Evolutionary conservation across 2,329 filamentous ascomycete species (phyloP), one percentile per base, ranked within the genome.

Genomic region (Colletotrichum sp.): DNA sequence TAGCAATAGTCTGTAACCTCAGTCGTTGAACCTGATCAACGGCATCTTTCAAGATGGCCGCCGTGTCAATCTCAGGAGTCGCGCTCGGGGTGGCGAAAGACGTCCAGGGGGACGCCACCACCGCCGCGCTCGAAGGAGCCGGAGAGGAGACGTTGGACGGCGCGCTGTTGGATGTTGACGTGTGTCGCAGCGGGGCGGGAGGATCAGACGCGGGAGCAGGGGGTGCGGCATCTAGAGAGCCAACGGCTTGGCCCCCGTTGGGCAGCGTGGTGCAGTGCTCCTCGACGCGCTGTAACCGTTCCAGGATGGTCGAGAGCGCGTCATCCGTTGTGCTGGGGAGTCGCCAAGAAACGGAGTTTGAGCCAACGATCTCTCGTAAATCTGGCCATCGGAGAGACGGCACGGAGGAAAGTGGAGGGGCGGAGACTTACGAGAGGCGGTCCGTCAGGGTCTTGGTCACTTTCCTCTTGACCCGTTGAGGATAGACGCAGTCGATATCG

Each of bases 211-310:
- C 74, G 55, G 61, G 34, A 70, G 70, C 66, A 32, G 52, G 48
- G 62, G 70, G 25, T 48, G 28, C 62, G 43, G 43, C 43, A 48
- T 66, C 62, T 48, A 9, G 27, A 16, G 25, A 27, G 9, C 27
- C 62, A 27, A 32, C 32, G 13, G 61, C 25, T 39, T 39, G 62
- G 16, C 9, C 55, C 39, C 25, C 65, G 13, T 76, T 62, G 2
- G 65, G 43, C 3, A 58, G 8, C 27, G 66, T 30, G 2, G 73
- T 70, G 34, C 73, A 76, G 32, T 78, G 80, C 25, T 80, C 74
- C 70, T 83, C 82, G 16, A 83, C 80, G 5, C 81, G 81, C 16
- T 82, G 79, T 0, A 83, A 48, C 5, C 82, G 78, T 66, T 83
- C 79, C 9, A 83, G 80, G 27, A 83, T 83, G 22, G 79, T 79